Conservation (phyloP, 768 basidiomycete genomes). For the Xerocomus spinulosus region DNA sequence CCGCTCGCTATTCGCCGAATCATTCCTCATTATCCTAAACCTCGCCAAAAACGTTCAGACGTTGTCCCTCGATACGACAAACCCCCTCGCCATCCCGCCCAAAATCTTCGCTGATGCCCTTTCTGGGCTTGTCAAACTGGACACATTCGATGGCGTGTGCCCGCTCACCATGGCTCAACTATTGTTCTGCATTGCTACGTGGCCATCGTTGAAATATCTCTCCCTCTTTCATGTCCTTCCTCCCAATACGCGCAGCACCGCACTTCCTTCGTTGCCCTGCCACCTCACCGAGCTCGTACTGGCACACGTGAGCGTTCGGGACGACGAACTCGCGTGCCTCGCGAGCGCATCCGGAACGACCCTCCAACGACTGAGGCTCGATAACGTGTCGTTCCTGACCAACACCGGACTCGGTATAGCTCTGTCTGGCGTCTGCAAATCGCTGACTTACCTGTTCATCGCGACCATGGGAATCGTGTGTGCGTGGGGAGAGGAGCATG, state of each 20-base stretch:
- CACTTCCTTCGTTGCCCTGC: neutral
- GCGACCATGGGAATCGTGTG: neutral
- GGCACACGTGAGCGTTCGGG: neutral
- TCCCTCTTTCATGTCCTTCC: neutral
- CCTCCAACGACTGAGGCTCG: conserved; percentile 6
- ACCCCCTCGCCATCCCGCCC: neutral
- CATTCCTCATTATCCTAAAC: conserved; percentile 4
- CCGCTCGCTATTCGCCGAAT: neutral
- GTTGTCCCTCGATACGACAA: neutral
- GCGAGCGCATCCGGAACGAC: conserved; percentile 2
- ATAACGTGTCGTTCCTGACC: neutral
- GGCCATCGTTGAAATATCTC: conserved; percentile 8
- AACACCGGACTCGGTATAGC: conserved; percentile 1
- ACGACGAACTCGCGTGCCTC: conserved; percentile 10
- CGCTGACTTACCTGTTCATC: conserved; percentile 1
- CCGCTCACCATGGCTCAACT: conserved; percentile 2
- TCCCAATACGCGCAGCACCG: neutral
- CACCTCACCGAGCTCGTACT: conserved; percentile 1
- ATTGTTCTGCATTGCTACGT: conserved; percentile 3
- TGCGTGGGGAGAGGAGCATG: neutral
- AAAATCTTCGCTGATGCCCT: conserved; percentile 1
- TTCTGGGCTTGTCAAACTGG: neutral
- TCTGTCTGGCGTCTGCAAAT: neutral
- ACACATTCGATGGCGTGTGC: neutral
- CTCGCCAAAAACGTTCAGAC: conserved; percentile 1